Base-by-base conservation (phyloP, 139 green algal species). In the Trebouxia sp. region DNA sequence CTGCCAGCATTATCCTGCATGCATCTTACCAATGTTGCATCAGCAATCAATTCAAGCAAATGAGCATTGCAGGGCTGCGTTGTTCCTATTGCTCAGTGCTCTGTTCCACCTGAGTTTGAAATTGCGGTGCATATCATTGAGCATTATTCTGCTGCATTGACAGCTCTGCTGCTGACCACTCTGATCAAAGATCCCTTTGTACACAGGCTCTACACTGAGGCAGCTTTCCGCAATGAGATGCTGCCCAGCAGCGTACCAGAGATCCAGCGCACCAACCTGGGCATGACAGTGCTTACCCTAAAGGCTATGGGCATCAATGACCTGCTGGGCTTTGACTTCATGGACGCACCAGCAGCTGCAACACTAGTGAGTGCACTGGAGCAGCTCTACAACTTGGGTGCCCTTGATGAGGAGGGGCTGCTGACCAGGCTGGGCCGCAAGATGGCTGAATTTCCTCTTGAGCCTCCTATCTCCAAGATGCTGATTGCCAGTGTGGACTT, bases 361-460 rank as follows among this genome's bases (percentile, higher is more conserved):
- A 97, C 93, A 0, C 89, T 97, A 14, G 88, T 95, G 14, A 77
- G 83, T 15, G 95, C 96, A 0, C 92, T 99, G 80, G 94, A 98
- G 86, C 88, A 96, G 88, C 90, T 99, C 76, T 99, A 98, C 90
- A 98, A 98, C 85, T 92, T 99, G 76, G 94, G 93, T 4, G 96
- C 96, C 10, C 87, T 98, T 72, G 80, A 84, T 30, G 80, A 84
- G 75, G 76, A 98, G 84, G 96, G 96, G 32, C 85, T 99, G 89
- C 92, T 99, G 14, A 99, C 96, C 32, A 86, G 93, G 65, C 92
- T 99, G 78, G 96, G 96, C 20, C 89, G 96, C 67, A 98, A 98
- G 84, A 99, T 99, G 96, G 96, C 96, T 0, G 96, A 99, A 91
- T 99, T 99, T 85, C 96, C 96, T 3, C 87, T 99, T 30, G 96